These are phyloP conservation scores for Lomentospora prolificans DNA, from an alignment of 2,329 filamentous ascomycete genomes.

Conservation along the genomic window DNA sequence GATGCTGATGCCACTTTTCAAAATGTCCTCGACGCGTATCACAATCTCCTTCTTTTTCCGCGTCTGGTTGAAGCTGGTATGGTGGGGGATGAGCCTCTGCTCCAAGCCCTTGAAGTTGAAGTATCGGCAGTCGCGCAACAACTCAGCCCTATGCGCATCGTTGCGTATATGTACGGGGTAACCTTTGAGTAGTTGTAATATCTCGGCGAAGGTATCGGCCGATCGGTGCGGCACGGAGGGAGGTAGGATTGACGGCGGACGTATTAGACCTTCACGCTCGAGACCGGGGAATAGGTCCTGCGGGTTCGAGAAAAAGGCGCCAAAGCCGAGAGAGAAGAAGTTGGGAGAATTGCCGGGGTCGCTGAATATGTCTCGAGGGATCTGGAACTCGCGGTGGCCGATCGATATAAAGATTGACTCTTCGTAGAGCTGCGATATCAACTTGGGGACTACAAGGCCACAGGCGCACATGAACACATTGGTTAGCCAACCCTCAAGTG, in stretches of 20 bases:
- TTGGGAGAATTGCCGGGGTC: conserved; percentile 86
- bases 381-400: conserved; percentile 77
- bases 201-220: conserved; percentile 73
- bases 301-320: conserved; percentile 73
- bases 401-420: conserved; percentile 89
- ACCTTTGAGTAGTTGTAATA: conserved; percentile 72
- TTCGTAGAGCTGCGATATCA: conserved; percentile 85
- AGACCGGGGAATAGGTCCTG: conserved; percentile 79
- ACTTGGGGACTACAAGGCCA: conserved; percentile 66
- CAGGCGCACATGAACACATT: no score
- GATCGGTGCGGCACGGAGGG: conserved; percentile 72
- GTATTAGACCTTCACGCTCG: conserved; percentile 65
- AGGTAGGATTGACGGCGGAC: conserved; percentile 77
- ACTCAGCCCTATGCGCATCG: conserved; percentile 64
- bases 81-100: conserved; percentile 71
- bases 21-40: conserved; percentile 74
- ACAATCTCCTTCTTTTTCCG: conserved; percentile 64
- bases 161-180: conserved; percentile 71
- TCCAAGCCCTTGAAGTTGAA: conserved; percentile 89
- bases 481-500: no score
- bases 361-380: conserved; percentile 79
- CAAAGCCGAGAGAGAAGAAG: conserved; percentile 88
- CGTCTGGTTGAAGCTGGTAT: conserved; percentile 64
- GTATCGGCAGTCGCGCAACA: conserved; percentile 81
- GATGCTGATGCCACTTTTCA: conserved; percentile 73